These are phyloP conservation scores for Penicillium glabrum DNA, from an alignment of 2,329 filamentous ascomycete species.

Conservation along the genomic window DNA sequence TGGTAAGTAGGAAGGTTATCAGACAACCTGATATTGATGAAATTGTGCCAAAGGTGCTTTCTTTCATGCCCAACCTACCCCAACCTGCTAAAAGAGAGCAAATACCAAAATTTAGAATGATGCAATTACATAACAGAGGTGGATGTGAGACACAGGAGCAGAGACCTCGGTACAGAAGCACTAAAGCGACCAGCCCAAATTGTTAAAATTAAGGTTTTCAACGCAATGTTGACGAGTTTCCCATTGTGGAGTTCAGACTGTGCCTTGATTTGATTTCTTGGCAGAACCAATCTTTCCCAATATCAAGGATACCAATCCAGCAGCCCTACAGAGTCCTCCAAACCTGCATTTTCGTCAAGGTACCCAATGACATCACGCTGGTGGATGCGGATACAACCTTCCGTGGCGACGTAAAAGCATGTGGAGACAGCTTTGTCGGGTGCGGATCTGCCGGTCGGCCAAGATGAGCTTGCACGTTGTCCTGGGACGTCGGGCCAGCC, in stretches of 20 bases:
- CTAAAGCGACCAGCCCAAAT: not conserved
- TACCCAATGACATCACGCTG: constrained; percentile 8
- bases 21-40: not conserved
- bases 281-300: not conserved
- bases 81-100: too few relatives aligned
- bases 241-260: not conserved
- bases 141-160: too few relatives aligned
- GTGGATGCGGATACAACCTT: not conserved
- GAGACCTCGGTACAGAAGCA: not conserved
- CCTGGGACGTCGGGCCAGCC: constrained; percentile 6
- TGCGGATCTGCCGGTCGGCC: constrained; percentile 2
- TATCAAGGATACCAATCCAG: too few relatives aligned
- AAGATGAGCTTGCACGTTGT: not conserved
- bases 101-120: too few relatives aligned
- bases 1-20: not conserved
- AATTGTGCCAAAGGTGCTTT: too few relatives aligned
- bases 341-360: not conserved
- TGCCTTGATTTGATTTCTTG: constrained; percentile 4
- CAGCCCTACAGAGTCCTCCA: not conserved
- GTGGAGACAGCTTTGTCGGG: not conserved
- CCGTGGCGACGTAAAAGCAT: not conserved
- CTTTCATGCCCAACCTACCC: too few relatives aligned
- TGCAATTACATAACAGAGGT: too few relatives aligned
- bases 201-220: not conserved
- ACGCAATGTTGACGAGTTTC: constrained; percentile 8